Evolutionary conservation across 306 rosid species (phyloP), one percentile per base, ranked within the genome.

Genomic region (Rosa multiflora): DNA sequence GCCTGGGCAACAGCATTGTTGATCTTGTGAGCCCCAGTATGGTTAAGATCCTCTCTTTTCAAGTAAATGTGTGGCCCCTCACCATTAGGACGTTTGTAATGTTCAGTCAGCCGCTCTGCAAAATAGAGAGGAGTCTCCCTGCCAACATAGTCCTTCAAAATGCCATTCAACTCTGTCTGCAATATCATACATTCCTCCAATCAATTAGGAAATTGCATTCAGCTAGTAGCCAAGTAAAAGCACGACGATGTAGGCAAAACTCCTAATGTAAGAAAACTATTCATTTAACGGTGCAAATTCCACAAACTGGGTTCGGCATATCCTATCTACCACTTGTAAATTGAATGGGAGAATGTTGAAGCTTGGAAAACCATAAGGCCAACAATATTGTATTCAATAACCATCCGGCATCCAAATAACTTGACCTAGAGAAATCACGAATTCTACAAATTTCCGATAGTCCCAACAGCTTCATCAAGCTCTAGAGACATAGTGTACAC

Each of bases 1-100:
- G 99, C 99, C 82, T 93, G 99, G 17, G 94, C 98, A 79, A 95
- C 85, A 8, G 98, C 99, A 83, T 95, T 95, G 79, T 95, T 95
- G 83, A 95, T 95, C 74, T 95, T 95, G 85, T 95, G 99, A 77
- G 99, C 99, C 58, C 99, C 99, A 0, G 99, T 95, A 85, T 95
- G 99, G 81, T 92, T 95, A 73, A 95, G 98, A 89, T 95, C 99
- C 81, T 95, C 99, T 90, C 99, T 95, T 89, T 95, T 95, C 79
- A 95, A 84, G 71, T 92, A 95, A 84, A 93, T 78, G 42, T 62
- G 87, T 35, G 98, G 98, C 77, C 99, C 99, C 84, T 95, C 94
- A 10, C 99, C 98, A 67, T 88, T 84, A 62, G 94, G 81, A 69
- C 92, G 88, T 83, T 83, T 91, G 85, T 91, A 92, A 82, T 93